A percentile compares a stretch with the other conserved stretches of the same genome.
Evolutionary conservation across 2,329 filamentous ascomycete genomes (phyloP).

Genomic region (Pestalotiopsis sp.): DNA sequence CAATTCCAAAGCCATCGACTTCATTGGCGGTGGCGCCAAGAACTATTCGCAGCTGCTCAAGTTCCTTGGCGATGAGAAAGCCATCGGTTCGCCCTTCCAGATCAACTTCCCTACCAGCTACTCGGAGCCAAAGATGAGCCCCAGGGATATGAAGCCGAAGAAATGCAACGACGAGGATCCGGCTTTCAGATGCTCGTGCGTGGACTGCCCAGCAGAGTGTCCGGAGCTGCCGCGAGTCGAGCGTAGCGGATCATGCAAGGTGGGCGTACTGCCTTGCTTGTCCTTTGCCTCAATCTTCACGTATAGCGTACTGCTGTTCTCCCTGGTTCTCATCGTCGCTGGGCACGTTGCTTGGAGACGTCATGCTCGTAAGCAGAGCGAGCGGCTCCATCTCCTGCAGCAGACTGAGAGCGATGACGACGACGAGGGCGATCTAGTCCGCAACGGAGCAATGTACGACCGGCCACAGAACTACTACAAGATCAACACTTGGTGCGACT

Average conservation of each 20-base stretch:
- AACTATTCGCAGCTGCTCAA: constrained; percentile 86
- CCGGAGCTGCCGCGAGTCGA: constrained; percentile 78
- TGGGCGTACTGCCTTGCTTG: constrained; percentile 87
- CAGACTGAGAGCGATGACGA: constrained; percentile 87
- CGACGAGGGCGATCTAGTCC: constrained; percentile 84
- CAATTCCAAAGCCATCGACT: constrained; percentile 89
- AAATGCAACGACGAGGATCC: constrained; percentile 89
- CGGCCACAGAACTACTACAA: constrained; percentile 77
- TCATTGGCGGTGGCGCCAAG: constrained; percentile 93
- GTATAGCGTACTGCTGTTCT: constrained; percentile 74
- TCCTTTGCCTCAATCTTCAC: constrained; percentile 90
- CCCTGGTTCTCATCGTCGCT: constrained; percentile 66
- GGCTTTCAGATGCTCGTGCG: constrained; percentile 85
- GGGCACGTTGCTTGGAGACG: constrained; percentile 77
- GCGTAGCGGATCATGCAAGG: constrained; percentile 71
- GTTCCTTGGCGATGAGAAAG: constrained; percentile 90
- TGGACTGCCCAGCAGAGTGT: constrained; percentile 88
- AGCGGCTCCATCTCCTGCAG: constrained; percentile 83
- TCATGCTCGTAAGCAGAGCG: constrained; percentile 73
- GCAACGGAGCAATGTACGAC: constrained; percentile 76
- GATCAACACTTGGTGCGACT: constrained; percentile 82
- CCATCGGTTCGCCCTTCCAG: constrained; percentile 92
- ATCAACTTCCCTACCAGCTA: constrained; percentile 82
- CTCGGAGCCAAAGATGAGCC: constrained; percentile 68
- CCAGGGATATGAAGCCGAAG: constrained; percentile 73